Evolutionary conservation across 345 rosid species (phyloP), one percentile per base, ranked within the genome.

Genomic region (Odontarrhena argentea): DNA sequence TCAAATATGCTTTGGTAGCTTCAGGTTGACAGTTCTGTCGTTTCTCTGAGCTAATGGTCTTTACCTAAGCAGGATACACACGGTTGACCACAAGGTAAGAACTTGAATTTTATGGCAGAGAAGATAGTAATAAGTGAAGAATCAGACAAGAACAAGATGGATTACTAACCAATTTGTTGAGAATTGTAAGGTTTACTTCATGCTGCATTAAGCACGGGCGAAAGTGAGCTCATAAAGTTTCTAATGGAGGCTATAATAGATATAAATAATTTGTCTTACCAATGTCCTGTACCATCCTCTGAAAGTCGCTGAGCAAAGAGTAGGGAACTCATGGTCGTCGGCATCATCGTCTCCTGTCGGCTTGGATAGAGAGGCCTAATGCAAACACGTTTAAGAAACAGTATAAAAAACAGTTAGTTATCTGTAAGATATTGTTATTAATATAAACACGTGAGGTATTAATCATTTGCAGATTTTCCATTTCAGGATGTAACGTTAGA

Each of bases 211-310:
- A 72, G 38, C 60, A 78, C 14, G 54, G 40, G 45, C 28, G 30
- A 45, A 53, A 22, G 41, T 69, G 35, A 83, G 34, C 55, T 30
- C 40, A 25, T 68, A 72, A 18, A 60, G 37, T 32, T 4, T n/a
- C 46, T 15, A 4, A 51, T 45, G 18, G n/a, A 34, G 7, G 32
- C n/a, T 38, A 15, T 10, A 28, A 42, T 35, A 35, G 38, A 28
- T 22, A 51, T 18, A 56, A 56, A 12, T 37, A 49, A 47, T 57
- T 63, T 65, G n/a, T 12, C 83, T 58, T 82, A 91, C 97, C 86
- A 91, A 53, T 40, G 83, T 87, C 36, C 76, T 80, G 80, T 83
- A 91, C 95, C 96, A 91, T 10, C 78, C 78, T 76, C 81, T 76
- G 66, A 83, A 85, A 47, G 96, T 91, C n/a, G 84, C 84, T 73